phyloP scores from a whole-genome alignment of 805 yeast genomes.

The Pichia thaimueangensis region DNA sequence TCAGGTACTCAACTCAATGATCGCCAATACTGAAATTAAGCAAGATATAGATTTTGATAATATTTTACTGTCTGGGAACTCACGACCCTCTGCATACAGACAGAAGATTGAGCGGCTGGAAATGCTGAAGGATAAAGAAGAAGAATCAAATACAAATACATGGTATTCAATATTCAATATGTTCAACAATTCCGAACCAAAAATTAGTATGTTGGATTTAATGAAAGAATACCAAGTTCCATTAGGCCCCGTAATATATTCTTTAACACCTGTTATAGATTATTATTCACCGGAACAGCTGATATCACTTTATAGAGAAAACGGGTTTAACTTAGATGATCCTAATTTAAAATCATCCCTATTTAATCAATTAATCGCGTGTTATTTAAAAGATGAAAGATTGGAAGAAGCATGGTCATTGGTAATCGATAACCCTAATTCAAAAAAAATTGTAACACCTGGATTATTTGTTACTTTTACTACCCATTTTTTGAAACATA shows the following conservation, averaged over 20 bases:
- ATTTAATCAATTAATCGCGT: constrained; percentile 20
- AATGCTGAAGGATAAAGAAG: constrained; percentile 10
- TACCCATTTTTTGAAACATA: constrained; percentile 17
- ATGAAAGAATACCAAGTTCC: constrained; percentile 21
- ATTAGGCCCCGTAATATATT: constrained; percentile 20
- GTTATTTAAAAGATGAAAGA: constrained; percentile 15
- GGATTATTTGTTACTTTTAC: constrained; percentile 15
- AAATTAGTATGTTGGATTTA: constrained; percentile 17
- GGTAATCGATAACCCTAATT: constrained; percentile 4
- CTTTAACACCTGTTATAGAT: constrained; percentile 15
- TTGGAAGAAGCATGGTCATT: constrained; percentile 19
- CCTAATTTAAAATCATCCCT: constrained; percentile 12
- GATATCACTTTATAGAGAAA: constrained; percentile 11
- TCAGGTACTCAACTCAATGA: constrained; percentile 20
- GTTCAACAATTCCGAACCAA: constrained; percentile 15
- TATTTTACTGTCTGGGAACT: constrained; percentile 17
- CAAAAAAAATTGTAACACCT: neutral
- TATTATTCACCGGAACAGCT: constrained; percentile 15
- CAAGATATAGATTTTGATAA: constrained; percentile 28
- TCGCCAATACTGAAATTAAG: constrained; percentile 12
- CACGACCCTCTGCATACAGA: constrained; percentile 14
- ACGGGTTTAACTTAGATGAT: constrained; percentile 10
- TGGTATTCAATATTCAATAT: constrained; percentile 25
- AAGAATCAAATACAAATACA: constrained; percentile 21
- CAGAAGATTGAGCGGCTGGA: constrained; percentile 19